Conservation (phyloP, 352 stramenopile species). For the Pythium oligandrum region DNA sequence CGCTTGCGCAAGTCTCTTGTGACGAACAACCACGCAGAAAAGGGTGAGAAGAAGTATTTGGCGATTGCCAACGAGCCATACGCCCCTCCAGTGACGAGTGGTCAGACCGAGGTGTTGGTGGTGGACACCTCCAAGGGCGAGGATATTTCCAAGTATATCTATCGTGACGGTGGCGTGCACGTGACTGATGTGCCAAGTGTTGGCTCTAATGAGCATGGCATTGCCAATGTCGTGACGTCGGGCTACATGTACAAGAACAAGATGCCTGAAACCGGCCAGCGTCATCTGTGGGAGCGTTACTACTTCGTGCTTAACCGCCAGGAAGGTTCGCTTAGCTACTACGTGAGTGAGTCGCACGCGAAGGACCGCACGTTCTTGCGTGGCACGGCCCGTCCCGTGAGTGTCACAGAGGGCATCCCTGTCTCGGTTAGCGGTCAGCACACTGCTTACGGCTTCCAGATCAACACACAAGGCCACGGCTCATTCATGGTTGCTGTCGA, state of each 20-base stretch:
- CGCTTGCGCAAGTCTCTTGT: slow-evolving; percentile 75
- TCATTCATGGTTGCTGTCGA: slow-evolving; percentile 83
- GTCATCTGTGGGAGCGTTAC: slow-evolving; percentile 80
- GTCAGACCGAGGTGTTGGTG: slow-evolving; percentile 66
- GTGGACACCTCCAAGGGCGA: slow-evolving; percentile 78
- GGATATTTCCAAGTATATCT: slow-evolving; percentile 76
- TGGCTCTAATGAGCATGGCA: slow-evolving; percentile 9
- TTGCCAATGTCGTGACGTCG: slow-evolving; percentile 64
- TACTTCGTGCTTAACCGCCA: slow-evolving; percentile 81
- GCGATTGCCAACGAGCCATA: slow-evolving; percentile 73
- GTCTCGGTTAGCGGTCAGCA: slow-evolving; percentile 64
- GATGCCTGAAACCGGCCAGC: slow-evolving; percentile 74
- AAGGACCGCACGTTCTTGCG: slow-evolving; percentile 83
- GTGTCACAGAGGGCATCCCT: slow-evolving; percentile 77
- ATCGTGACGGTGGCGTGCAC: slow-evolving; percentile 66
- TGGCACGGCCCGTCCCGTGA: slow-evolving; percentile 68
- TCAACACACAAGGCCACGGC: slow-evolving; percentile 83
- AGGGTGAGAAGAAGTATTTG: slow-evolving; percentile 65
- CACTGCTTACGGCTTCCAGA: slow-evolving; percentile 78
- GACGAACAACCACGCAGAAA: slow-evolving; percentile 42
- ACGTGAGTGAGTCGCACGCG: slow-evolving; percentile 81
- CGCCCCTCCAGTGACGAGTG: slow-evolving; percentile 33
- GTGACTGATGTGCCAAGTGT: slow-evolving; percentile 49
- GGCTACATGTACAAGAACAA: slow-evolving; percentile 90
- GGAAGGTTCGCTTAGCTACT: slow-evolving; percentile 76